These are phyloP conservation scores for Scheffersomyces lignicola DNA, from an alignment of 1,139 yeast genomes.

Conservation along the genomic window DNA sequence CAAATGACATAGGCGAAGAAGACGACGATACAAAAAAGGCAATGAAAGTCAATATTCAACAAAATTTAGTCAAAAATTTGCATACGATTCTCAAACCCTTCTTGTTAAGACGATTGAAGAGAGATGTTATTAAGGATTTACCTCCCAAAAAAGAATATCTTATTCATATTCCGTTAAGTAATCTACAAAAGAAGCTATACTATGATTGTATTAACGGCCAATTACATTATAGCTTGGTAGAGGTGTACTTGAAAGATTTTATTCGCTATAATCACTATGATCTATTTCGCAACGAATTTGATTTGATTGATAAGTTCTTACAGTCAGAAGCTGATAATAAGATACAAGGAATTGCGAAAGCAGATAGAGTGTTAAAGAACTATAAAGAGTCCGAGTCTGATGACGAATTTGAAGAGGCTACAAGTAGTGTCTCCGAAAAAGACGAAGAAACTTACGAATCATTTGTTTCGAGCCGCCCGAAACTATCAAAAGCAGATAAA, in stretches of 20 bases:
- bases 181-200: slow-evolving; percentile 65
- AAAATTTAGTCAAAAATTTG: slow-evolving; percentile 66
- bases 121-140: slow-evolving; percentile 61
- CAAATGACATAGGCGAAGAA: slow-evolving; percentile 31
- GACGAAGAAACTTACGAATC: slow-evolving; percentile 9
- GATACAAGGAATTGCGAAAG: slow-evolving; percentile 3
- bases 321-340: too few relatives aligned
- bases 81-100: slow-evolving; percentile 91
- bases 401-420: slow-evolving; percentile 13
- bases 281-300: slow-evolving; percentile 20
- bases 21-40: slow-evolving; percentile 38
- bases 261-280: slow-evolving; percentile 30
- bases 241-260: slow-evolving; percentile 48
- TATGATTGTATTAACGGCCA: slow-evolving; percentile 52
- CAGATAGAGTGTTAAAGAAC: slow-evolving; percentile 8
- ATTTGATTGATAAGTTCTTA: slow-evolving; percentile 42
- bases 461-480: background rate
- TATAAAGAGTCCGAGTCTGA: slow-evolving; percentile 31
- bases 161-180: slow-evolving; percentile 68
- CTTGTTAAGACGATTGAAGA: slow-evolving; percentile 75
- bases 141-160: slow-evolving; percentile 92
- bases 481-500: slow-evolving; percentile 10
- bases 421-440: slow-evolving; percentile 8
- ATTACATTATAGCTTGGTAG: slow-evolving; percentile 41
- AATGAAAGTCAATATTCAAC: slow-evolving; percentile 63